Evolutionary conservation across 306 rosid species (phyloP).

Genomic region (Vachellia pachyceras): DNA sequence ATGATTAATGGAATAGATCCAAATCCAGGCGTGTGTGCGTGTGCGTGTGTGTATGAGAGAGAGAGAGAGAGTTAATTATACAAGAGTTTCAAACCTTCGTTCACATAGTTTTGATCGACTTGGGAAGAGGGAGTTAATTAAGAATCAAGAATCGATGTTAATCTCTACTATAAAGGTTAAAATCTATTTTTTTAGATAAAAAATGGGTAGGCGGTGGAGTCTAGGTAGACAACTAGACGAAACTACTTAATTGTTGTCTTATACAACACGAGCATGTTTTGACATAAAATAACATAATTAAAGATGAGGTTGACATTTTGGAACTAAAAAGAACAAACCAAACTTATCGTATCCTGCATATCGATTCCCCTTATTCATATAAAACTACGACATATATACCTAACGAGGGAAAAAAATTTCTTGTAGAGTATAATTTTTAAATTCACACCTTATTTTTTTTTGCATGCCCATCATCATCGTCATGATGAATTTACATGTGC

Average conservation of each 20-base stretch:
- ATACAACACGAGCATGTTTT: neutral
- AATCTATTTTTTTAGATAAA: neutral
- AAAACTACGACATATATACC: neutral
- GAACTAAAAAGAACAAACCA: neutral
- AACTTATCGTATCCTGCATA: neutral
- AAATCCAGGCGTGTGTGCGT: neutral
- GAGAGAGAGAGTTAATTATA: neutral
- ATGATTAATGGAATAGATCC: neutral
- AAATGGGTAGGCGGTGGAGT: neutral
- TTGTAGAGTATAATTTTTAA: neutral
- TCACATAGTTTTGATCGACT: neutral
- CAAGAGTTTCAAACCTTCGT: neutral
- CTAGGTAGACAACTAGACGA: constrained; percentile 16
- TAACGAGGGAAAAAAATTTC: neutral
- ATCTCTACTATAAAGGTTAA: neutral
- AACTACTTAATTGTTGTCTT: neutral
- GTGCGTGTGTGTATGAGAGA: neutral
- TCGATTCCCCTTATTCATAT: neutral
- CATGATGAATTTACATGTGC: neutral
- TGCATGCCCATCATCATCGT: neutral
- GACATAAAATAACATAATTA: constrained; percentile 3
- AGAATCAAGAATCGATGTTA: neutral
- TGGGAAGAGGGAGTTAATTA: neutral
- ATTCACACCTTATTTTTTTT: neutral
- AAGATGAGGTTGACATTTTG: constrained; percentile 8